These are phyloP conservation scores for Roridomyces roridus DNA, from an alignment of 768 basidiomycete species.

Conservation along the genomic window DNA sequence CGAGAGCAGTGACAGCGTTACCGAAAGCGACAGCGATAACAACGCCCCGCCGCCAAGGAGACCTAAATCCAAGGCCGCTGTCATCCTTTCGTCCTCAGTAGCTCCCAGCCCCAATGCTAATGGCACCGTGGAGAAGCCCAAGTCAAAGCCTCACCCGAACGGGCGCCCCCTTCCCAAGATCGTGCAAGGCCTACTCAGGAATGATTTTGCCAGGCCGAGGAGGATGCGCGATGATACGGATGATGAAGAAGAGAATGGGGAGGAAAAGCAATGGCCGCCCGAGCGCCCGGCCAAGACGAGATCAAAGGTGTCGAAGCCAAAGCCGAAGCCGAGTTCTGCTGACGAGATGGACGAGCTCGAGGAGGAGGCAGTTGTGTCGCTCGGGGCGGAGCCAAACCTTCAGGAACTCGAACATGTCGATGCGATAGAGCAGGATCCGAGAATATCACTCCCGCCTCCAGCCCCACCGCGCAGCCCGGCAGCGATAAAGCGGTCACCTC, in stretches of 20 bases:
- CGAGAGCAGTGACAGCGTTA: too few relatives aligned
- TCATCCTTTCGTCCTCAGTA: too few relatives aligned
- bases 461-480: too few relatives aligned
- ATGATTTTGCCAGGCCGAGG: slow-evolving; percentile 26
- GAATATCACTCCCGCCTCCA: background rate
- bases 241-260: slow-evolving; percentile 13
- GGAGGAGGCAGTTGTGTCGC: background rate
- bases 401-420: too few relatives aligned
- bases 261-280: slow-evolving; percentile 32
- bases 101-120: too few relatives aligned
- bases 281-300: slow-evolving; percentile 6
- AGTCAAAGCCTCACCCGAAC: background rate
- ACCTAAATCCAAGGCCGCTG: too few relatives aligned
- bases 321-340: background rate
- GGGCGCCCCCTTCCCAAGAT: slow-evolving; percentile 16
- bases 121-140: background rate
- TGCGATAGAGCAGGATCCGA: background rate
- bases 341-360: background rate
- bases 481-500: too few relatives aligned
- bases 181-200: slow-evolving; percentile 38
- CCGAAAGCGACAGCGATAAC: too few relatives aligned
- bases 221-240: slow-evolving; percentile 4
- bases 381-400: too few relatives aligned
- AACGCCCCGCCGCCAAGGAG: too few relatives aligned
- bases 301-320: background rate